Evolutionary conservation across 441 rosid species (phyloP).

Genomic region (Metrosideros polymorpha): DNA sequence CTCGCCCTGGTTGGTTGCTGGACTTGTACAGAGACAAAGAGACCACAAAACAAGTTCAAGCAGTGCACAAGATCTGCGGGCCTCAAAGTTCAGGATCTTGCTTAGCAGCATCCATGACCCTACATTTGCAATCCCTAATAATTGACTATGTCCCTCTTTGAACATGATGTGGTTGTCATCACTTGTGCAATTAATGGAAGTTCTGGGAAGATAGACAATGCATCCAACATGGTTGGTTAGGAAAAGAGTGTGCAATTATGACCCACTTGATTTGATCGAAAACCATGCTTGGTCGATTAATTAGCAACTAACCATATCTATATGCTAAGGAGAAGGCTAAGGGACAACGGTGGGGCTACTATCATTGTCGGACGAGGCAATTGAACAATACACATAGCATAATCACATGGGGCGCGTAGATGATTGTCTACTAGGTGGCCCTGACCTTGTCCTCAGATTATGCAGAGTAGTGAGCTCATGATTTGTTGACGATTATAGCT

Average conservation of each 20-base stretch:
- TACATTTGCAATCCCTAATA: neutral
- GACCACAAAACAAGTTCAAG: neutral
- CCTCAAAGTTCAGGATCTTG: neutral
- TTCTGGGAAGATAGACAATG: neutral
- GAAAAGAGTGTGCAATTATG: neutral
- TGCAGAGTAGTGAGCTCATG: neutral
- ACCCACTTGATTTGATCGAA: neutral
- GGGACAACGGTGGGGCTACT: neutral
- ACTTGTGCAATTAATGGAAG: neutral
- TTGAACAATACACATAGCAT: neutral
- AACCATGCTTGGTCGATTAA: neutral
- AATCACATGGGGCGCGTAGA: neutral
- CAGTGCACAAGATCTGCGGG: neutral
- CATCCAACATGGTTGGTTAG: neutral
- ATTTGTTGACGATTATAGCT: neutral
- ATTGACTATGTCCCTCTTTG: neutral
- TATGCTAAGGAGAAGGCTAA: neutral
- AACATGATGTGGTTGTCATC: neutral
- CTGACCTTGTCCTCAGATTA: neutral
- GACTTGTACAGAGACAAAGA: neutral
- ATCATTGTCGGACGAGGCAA: neutral
- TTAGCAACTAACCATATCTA: neutral
- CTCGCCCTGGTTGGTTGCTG: neutral
- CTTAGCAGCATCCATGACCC: neutral
- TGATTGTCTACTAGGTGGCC: neutral